Base-by-base conservation (phyloP, 164 flowering plant species). In the Paratinospora sagittata region DNA sequence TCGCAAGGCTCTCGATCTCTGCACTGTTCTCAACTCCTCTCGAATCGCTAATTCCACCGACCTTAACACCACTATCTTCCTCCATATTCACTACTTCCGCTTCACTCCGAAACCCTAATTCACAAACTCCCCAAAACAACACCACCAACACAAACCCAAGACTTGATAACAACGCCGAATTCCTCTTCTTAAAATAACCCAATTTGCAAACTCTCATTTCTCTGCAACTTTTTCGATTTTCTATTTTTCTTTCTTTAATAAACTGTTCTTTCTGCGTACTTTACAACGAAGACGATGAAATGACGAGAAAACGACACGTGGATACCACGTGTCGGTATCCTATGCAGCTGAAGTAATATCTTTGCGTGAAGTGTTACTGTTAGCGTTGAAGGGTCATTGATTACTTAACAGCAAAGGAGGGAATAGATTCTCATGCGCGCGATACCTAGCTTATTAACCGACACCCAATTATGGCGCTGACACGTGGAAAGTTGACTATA, bases 11-110 rank as follows among this genome's bases (percentile, higher is more conserved):
- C 5, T 84, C 84, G 66, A 79, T 68, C 58, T 84, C 86, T n/a
- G 49, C 27, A 67, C 76, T 76, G 83, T 85, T 85, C 72, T 75
- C 67, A 39, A 52, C 30, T 11, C 70, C 80, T 0, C 62, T 34
- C 6, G 80, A 73, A 3, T 78, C 81, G n/a, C 57, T 68, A 12
- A 81, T 3, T 9, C 80, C 86, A 24, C 86, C 86, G 84, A 78
- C 77, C 77, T 80, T 65, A 41, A 16, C 14, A 4, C n/a, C n/a
- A n/a, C n/a, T n/a, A n/a, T n/a, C n/a, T n/a, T 64, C 14, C 34
- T 74, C 34, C 24, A 43, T 57, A 47, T 23, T n/a, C n/a, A n/a
- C n/a, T n/a, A n/a, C n/a, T n/a, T n/a, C n/a, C n/a, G n/a, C n/a
- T n/a, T n/a, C n/a, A n/a, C 36, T 39, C 27, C 70, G 41, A 68